A percentile compares a stretch with the other conserved stretches of the same genome.
These are phyloP conservation scores for Moricandia moricandioides DNA, from an alignment of 345 rosid species.

Conservation along the genomic window DNA sequence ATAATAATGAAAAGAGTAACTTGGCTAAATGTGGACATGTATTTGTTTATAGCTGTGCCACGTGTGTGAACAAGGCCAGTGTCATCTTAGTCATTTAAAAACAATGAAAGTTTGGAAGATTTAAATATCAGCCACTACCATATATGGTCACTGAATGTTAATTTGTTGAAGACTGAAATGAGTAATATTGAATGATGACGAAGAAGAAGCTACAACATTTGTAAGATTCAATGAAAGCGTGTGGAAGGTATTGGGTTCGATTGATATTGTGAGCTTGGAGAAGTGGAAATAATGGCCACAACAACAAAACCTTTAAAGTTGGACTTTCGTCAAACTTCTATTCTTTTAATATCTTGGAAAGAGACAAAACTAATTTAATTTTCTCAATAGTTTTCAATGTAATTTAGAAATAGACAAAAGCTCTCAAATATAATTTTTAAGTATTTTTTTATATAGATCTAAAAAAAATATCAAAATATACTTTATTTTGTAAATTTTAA, in stretches of 20 bases:
- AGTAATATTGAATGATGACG: background rate
- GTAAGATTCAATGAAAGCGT: constrained; percentile 13
- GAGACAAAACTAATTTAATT: background rate
- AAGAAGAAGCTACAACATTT: background rate
- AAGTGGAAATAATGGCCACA: constrained; percentile 27
- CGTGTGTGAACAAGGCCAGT: too few relatives aligned
- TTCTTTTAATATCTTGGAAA: too few relatives aligned
- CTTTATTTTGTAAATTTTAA: too few relatives aligned
- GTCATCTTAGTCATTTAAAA: too few relatives aligned
- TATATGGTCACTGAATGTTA: background rate
- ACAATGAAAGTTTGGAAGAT: background rate
- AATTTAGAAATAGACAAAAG: background rate
- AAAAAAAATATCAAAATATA: too few relatives aligned
- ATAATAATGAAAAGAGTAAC: too few relatives aligned
- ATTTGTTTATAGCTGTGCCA: too few relatives aligned
- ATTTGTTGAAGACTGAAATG: background rate
- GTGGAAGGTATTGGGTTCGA: constrained; percentile 22
- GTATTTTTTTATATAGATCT: too few relatives aligned
- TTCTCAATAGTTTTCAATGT: background rate
- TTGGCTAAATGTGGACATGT: too few relatives aligned
- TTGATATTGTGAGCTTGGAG: constrained; percentile 25
- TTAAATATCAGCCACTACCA: background rate
- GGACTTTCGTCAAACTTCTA: constrained; percentile 14
- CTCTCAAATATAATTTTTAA: too few relatives aligned
- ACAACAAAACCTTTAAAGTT: background rate